phyloP scores from a whole-genome alignment of 768 basidiomycete species.

The Leccinum disarticulatum region DNA sequence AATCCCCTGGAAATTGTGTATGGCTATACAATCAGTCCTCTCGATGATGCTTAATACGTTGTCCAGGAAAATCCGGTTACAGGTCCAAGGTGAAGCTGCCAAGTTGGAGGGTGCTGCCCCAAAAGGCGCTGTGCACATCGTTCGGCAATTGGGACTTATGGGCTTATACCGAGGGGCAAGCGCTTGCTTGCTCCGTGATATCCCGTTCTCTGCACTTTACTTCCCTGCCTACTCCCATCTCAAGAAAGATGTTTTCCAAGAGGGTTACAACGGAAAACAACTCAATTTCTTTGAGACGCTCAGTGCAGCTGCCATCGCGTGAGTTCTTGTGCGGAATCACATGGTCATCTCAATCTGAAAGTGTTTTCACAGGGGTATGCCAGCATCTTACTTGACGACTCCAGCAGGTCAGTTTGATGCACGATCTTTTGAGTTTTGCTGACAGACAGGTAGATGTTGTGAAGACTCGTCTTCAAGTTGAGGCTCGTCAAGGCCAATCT shows the following conservation, averaged over 20 bases:
- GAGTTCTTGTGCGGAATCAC: slow-evolving; percentile 35
- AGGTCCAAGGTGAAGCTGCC: slow-evolving; percentile 94
- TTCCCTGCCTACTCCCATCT: slow-evolving; percentile 87
- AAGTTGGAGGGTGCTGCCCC: slow-evolving; percentile 78
- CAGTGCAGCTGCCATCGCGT: slow-evolving; percentile 78
- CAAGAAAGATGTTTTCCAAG: slow-evolving; percentile 92
- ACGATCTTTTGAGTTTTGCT: slow-evolving; percentile 12
- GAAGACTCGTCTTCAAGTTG: slow-evolving; percentile 94
- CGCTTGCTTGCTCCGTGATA: slow-evolving; percentile 92
- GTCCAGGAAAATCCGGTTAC: slow-evolving; percentile 84
- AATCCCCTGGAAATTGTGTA: slow-evolving; percentile 97
- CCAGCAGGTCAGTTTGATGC: slow-evolving; percentile 64
- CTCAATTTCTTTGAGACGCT: slow-evolving; percentile 90
- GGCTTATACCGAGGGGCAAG: slow-evolving; percentile 92
- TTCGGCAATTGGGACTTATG: slow-evolving; percentile 87
- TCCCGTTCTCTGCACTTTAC: slow-evolving; percentile 95
- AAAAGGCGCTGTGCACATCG: slow-evolving; percentile 88
- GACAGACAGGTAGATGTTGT: slow-evolving; percentile 71
- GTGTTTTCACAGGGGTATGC: slow-evolving; percentile 78
- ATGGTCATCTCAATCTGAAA: slow-evolving; percentile 28
- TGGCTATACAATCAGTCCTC: slow-evolving; percentile 22
- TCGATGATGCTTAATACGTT: neutral
- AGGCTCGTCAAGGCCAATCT: slow-evolving; percentile 88
- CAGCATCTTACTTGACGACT: slow-evolving; percentile 91
- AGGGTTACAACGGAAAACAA: slow-evolving; percentile 94